Percentiles rank a stretch among this genome's conserved stretches.
Evolutionary conservation across 2,329 filamentous ascomycete species (phyloP).

Genomic region (Epichloe sp.): DNA sequence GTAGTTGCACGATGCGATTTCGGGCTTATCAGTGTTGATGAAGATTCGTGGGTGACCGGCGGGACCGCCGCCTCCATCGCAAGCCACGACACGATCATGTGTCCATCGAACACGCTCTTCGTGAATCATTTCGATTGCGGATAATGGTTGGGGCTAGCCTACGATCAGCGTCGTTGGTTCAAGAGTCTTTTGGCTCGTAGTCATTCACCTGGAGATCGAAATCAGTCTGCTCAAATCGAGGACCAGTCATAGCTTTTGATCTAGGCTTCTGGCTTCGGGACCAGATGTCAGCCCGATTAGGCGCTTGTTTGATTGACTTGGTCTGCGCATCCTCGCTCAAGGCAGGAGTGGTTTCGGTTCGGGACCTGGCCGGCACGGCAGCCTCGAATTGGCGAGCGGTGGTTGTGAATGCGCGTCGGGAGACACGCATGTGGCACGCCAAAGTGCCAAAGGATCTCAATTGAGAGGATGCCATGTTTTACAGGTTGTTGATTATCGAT

Average conservation of each 20-base stretch:
- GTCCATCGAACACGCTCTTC: slow-evolving; percentile 90
- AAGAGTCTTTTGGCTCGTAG: slow-evolving; percentile 13
- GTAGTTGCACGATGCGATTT: slow-evolving; percentile 84
- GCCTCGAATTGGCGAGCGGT: slow-evolving; percentile 35
- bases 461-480: slow-evolving; percentile 31
- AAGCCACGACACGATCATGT: slow-evolving; percentile 67
- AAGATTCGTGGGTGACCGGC: slow-evolving; percentile 86
- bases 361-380: slow-evolving; percentile 25
- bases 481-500: background rate
- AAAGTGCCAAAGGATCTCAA: slow-evolving; percentile 32
- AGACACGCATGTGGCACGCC: slow-evolving; percentile 29
- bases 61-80: slow-evolving; percentile 85
- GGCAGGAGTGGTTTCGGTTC: slow-evolving; percentile 27
- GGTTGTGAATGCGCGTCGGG: slow-evolving; percentile 34
- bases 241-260: slow-evolving; percentile 76
- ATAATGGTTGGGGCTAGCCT: slow-evolving; percentile 66
- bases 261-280: slow-evolving; percentile 74
- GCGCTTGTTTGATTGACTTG: slow-evolving; percentile 58
- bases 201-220: slow-evolving; percentile 81
- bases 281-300: slow-evolving; percentile 74
- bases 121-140: slow-evolving; percentile 93
- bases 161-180: slow-evolving; percentile 9
- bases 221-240: slow-evolving; percentile 93
- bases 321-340: slow-evolving; percentile 28
- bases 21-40: slow-evolving; percentile 95